Evolutionary conservation across 2,329 filamentous ascomycete genomes (phyloP).

Genomic region (Rhytidhysteron rufulum): DNA sequence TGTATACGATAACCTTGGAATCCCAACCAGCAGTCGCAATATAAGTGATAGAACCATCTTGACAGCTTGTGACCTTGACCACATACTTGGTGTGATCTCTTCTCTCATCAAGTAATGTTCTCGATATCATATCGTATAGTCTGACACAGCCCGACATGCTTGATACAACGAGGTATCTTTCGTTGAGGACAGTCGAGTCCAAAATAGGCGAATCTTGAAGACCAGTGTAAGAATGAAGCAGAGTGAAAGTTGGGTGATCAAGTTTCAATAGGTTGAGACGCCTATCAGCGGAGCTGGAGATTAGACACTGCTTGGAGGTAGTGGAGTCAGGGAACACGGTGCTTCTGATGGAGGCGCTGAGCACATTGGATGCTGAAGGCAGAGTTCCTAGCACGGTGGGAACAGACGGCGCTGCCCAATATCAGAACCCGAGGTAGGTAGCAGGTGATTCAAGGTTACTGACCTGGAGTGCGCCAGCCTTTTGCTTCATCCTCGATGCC

Average conservation of each 20-base stretch:
- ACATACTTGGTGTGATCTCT: conserved; percentile 59
- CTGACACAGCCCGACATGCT: conserved; percentile 58
- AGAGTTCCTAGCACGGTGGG: conserved; percentile 41
- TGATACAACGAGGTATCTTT: conserved; percentile 48
- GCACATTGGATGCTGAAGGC: conserved; percentile 51
- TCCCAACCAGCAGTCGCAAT: conserved; percentile 62
- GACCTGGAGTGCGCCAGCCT: conserved; percentile 48
- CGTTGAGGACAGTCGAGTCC: conserved; percentile 43
- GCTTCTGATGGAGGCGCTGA: conserved; percentile 45
- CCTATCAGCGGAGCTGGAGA: conserved; percentile 35
- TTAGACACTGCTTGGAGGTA: conserved; percentile 20
- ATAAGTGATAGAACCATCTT: conserved; percentile 25
- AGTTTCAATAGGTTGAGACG: conserved; percentile 46
- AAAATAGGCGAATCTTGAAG: conserved; percentile 53
- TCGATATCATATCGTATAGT: conserved; percentile 41
- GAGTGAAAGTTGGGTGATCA: conserved; percentile 24
- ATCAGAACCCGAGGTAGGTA: too few species aligned
- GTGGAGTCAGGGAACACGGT: conserved; percentile 20
- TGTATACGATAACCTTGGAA: conserved; percentile 53
- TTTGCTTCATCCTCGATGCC: conserved; percentile 41
- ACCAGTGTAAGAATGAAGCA: conserved; percentile 34
- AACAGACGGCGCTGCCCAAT: conserved; percentile 46
- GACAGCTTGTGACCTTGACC: conserved; percentile 47
- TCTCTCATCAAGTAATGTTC: conserved; percentile 43
- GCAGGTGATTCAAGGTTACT: too few species aligned